phyloP scores from a whole-genome alignment of 176 grass and related monocot species.

The Zoysia japonica region DNA sequence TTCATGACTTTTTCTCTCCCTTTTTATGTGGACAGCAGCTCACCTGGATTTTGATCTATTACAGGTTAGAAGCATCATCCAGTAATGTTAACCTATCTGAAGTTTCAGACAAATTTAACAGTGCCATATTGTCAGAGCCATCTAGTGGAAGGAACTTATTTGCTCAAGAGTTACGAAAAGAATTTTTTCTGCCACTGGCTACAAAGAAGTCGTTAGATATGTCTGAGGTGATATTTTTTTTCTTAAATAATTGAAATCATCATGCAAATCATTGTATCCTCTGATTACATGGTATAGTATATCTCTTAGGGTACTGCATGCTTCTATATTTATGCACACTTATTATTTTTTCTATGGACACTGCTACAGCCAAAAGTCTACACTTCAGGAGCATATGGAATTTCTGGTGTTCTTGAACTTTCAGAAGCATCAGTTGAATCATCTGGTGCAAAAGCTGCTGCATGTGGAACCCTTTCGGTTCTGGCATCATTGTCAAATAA shows the following conservation, averaged over 20 bases:
- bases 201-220: constrained; percentile 6
- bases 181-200: constrained; percentile 11
- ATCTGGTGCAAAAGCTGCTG: constrained; percentile 95
- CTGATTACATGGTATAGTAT: constrained; percentile 20
- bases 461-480: constrained; percentile 72
- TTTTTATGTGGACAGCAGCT: neutral
- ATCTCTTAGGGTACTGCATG: constrained; percentile 4
- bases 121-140: constrained; percentile 40
- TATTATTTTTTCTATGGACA: constrained; percentile 34
- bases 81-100: constrained; percentile 62
- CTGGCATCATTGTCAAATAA: constrained; percentile 64
- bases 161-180: constrained; percentile 24
- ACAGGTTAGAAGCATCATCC: constrained; percentile 81
- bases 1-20: neutral
- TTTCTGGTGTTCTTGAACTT: constrained; percentile 57
- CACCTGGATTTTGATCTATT: constrained; percentile 22
- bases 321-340: constrained; percentile 13
- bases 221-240: constrained; percentile 40
- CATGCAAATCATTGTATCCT: neutral
- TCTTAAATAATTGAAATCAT: constrained; percentile 7
- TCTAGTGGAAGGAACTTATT: constrained; percentile 39
- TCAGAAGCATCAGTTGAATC: constrained; percentile 75
- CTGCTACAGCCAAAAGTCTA: constrained; percentile 48
- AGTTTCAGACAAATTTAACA: constrained; percentile 40
- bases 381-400: constrained; percentile 27